phyloP scores from a whole-genome alignment of 768 basidiomycete species.

The Tubosaeta sp. region DNA sequence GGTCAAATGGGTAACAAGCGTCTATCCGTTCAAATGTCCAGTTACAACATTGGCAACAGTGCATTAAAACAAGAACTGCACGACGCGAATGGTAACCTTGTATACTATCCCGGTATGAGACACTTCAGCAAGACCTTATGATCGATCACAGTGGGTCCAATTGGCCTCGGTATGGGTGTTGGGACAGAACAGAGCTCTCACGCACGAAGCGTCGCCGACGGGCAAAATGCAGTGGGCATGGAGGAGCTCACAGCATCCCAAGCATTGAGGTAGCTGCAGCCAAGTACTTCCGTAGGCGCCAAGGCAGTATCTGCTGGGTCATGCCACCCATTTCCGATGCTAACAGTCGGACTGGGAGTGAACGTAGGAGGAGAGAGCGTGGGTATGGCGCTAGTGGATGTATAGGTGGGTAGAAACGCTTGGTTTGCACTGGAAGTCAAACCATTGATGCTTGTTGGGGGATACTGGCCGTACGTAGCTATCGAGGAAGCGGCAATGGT shows the following conservation, averaged over 20 bases:
- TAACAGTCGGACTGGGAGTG: constrained; percentile 40
- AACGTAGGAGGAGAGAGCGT: constrained; percentile 56
- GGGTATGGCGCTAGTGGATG: constrained; percentile 51
- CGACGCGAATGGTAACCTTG: background rate
- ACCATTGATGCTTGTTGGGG: constrained; percentile 48
- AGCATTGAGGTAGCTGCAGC: constrained; percentile 61
- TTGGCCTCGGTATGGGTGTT: background rate
- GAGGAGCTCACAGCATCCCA: constrained; percentile 55
- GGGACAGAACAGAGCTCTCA: background rate
- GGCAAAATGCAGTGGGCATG: constrained; percentile 45
- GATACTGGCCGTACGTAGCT: constrained; percentile 46
- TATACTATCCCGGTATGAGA: background rate
- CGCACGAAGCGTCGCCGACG: constrained; percentile 9
- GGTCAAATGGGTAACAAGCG: constrained; percentile 1
- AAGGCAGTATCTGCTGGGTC: constrained; percentile 45
- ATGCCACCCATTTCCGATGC: constrained; percentile 54
- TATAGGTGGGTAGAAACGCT: constrained; percentile 56
- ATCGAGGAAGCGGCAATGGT: constrained; percentile 41
- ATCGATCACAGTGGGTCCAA: constrained; percentile 5
- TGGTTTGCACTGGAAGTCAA: constrained; percentile 34
- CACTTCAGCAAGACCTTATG: background rate
- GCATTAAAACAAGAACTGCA: background rate
- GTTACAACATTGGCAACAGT: background rate
- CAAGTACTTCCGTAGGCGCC: constrained; percentile 56
- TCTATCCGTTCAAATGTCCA: background rate